Percentiles rank a stretch among this genome's conserved stretches.
These are phyloP conservation scores for Colletotrichum endophyticum DNA, from an alignment of 2,329 filamentous ascomycete genomes.

Conservation along the genomic window DNA sequence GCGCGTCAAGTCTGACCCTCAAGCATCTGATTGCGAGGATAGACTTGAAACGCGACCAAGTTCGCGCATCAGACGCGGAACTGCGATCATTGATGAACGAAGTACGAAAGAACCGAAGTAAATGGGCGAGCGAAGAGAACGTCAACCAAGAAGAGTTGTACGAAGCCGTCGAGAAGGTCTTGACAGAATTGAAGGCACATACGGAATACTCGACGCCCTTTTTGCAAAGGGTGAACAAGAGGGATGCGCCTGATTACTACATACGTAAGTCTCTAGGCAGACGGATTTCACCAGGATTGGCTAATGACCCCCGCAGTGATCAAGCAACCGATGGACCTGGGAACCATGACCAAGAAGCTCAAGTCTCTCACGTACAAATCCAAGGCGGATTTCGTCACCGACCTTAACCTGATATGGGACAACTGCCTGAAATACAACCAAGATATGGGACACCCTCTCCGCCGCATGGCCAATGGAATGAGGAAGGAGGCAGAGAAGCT, in stretches of 20 bases:
- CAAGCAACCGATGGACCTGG: slow-evolving; percentile 97
- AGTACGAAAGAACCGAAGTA: slow-evolving; percentile 95
- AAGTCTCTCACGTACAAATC: slow-evolving; percentile 81
- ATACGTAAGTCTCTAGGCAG: slow-evolving; percentile 64
- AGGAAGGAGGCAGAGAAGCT: slow-evolving; percentile 97
- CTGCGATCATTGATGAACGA: slow-evolving; percentile 93
- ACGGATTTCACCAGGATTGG: neutral
- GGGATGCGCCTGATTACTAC: slow-evolving; percentile 96
- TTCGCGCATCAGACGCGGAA: slow-evolving; percentile 91
- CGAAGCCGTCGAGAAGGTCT: slow-evolving; percentile 93
- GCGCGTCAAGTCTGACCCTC: slow-evolving; percentile 91
- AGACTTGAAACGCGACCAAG: slow-evolving; percentile 88
- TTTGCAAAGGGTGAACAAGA: slow-evolving; percentile 91
- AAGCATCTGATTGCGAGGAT: slow-evolving; percentile 97
- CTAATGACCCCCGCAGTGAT: slow-evolving; percentile 65
- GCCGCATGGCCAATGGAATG: slow-evolving; percentile 96
- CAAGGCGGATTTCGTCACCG: slow-evolving; percentile 92
- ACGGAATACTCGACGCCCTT: slow-evolving; percentile 98
- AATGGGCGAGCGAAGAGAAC: slow-evolving; percentile 98
- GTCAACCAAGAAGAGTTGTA: slow-evolving; percentile 98
- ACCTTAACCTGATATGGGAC: slow-evolving; percentile 94
- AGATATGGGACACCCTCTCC: slow-evolving; percentile 82
- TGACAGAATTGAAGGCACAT: slow-evolving; percentile 96
- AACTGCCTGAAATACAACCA: slow-evolving; percentile 97
- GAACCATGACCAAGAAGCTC: slow-evolving; percentile 97